Evolutionary conservation across 176 grass and related monocot genomes (phyloP), one percentile per base, ranked within the genome.

Genomic region (Aechmea fasciata): DNA sequence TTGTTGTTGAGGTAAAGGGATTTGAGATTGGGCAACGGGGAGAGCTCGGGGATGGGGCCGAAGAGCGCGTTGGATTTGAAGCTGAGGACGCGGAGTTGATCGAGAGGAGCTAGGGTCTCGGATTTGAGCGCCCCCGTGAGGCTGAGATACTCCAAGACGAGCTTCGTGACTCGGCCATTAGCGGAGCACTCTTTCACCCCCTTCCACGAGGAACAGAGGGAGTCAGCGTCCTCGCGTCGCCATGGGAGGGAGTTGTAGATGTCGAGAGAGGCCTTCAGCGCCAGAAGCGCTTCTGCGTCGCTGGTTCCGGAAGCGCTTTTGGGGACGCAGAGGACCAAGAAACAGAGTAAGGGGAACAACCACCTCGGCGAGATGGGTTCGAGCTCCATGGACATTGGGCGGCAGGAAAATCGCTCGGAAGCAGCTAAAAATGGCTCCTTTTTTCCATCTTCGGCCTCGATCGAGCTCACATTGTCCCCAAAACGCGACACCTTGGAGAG

Each of bases 71-170:
- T 97, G 52, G 89, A 83, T 76, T 80, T 92, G 65, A 97, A 77
- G 73, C 94, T 97, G 62, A 97, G 89, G 17, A 97, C 94, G 11
- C 94, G 94, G 3, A 97, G 89, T 75, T 93, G 71, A 67, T 75
- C 69, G 55, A 97, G 84, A 26, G 82, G 82, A 6, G 82, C 75
- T 17, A 97, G 79, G 65, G 92, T 54, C 9, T 81, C 29, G 1
- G 81, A 7, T 9, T 74, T 75, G 12, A 97, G 80, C 28, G 79
- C 5, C 2, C 89, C 94, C 0, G 82, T 97, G 54, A 97, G 89
- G 78, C 90, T 90, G 69, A 93, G 73, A 71, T 72, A 78, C 75
- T 97, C 94, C 33, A 97, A 77, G 23, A 97, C 86, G 23, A 97
- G 94, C 86, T 97, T 97, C 59, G 84, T 97, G 59, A 93, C 86